Conservation (phyloP, 1,284 basidiomycete species). For the Ustilago vetiveriae region DNA sequence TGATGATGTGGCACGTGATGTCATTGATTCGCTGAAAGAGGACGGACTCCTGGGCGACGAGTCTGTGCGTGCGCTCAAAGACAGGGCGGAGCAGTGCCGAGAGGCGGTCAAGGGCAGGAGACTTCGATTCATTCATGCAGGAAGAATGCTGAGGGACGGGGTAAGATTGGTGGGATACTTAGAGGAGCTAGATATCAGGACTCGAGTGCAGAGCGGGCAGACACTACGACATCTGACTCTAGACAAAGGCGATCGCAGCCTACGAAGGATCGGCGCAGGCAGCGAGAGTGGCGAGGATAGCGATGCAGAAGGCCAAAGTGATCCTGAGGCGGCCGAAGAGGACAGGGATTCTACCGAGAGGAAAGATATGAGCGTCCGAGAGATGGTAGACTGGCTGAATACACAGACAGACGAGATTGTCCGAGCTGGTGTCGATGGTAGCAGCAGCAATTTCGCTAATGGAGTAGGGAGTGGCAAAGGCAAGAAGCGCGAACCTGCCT, state of each 20-base stretch:
- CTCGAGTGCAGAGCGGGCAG: conserved; percentile 20
- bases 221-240: conserved; percentile 19
- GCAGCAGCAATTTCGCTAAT: neutral
- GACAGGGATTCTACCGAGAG: conserved; percentile 11
- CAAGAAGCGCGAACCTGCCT: conserved; percentile 23
- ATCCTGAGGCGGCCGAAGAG: neutral
- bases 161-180: conserved; percentile 46
- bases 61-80: conserved; percentile 12
- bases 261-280: neutral
- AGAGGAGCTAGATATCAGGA: conserved; percentile 35
- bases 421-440: neutral
- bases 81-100: neutral
- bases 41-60: conserved; percentile 25
- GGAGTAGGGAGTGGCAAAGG: conserved; percentile 22
- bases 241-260: neutral
- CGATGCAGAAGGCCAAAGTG: neutral
- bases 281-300: neutral
- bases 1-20: neutral
- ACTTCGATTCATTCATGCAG: conserved; percentile 50
- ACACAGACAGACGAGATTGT: neutral
- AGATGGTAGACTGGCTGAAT: conserved; percentile 18
- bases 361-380: conserved; percentile 13
- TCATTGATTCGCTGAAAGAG: conserved; percentile 1
- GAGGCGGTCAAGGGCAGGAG: conserved; percentile 7
- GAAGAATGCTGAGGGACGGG: conserved; percentile 45